Percentiles rank a stretch among this genome's conserved stretches.
Conservation (phyloP, 352 stramenopile genomes). For the Phytophthora uliginosa region DNA sequence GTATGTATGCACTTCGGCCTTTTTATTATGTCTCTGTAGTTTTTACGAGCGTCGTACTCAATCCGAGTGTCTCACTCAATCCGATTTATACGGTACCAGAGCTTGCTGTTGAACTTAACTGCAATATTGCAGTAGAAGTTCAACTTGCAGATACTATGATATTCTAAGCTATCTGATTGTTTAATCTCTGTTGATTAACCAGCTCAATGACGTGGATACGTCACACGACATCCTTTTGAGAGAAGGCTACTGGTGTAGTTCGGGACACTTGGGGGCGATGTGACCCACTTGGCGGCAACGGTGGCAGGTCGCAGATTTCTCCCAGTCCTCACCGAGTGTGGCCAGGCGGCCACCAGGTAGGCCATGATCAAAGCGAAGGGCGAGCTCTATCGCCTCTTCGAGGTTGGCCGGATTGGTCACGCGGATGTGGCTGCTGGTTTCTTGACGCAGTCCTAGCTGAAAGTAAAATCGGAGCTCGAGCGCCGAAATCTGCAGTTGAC, state of each 20-base stretch:
- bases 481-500: neutral
- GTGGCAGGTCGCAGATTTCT: slow-evolving; percentile 2
- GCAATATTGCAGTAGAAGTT: too few relatives aligned
- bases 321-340: neutral
- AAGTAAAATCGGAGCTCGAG: slow-evolving; percentile 13
- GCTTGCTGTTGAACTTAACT: too few relatives aligned
- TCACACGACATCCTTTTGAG: slow-evolving; percentile 12
- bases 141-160: too few relatives aligned
- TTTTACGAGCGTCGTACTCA: too few relatives aligned
- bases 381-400: neutral
- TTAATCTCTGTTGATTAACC: too few relatives aligned
- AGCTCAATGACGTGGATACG: neutral
- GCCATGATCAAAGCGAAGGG: slow-evolving; percentile 5
- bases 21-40: too few relatives aligned
- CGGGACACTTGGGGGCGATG: slow-evolving; percentile 6
- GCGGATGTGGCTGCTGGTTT: neutral
- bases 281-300: slow-evolving; percentile 3
- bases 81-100: too few relatives aligned
- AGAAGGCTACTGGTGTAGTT: neutral
- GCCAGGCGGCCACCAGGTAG: neutral
- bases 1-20: too few relatives aligned
- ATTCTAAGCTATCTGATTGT: too few relatives aligned
- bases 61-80: too few relatives aligned
- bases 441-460: neutral
- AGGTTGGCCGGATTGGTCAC: neutral